Evolutionary conservation across 2,329 filamentous ascomycete species (phyloP).

Genomic region (Pseudopyricularia cyperi): DNA sequence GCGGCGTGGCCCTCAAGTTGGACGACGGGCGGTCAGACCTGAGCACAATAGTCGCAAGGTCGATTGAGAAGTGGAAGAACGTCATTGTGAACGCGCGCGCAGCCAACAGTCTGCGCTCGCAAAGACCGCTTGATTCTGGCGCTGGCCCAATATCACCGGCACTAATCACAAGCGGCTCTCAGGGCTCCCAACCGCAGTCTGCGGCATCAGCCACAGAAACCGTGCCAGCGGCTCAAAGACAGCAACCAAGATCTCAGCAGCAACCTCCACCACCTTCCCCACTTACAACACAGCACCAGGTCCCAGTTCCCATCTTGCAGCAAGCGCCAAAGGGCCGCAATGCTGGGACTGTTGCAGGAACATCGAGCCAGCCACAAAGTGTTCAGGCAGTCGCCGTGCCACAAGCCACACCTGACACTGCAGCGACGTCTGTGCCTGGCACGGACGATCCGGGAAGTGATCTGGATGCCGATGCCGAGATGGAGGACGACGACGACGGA

Average conservation of each 20-base stretch:
- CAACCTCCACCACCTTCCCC: neutral
- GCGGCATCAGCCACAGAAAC: neutral
- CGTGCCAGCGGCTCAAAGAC: neutral
- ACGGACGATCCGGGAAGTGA: conserved; percentile 11
- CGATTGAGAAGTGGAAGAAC: conserved; percentile 49
- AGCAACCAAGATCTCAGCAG: neutral
- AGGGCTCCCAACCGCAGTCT: neutral
- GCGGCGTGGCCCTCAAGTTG: conserved; percentile 29
- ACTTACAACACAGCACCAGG: neutral
- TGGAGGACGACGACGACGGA: conserved; percentile 42
- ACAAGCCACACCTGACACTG: neutral
- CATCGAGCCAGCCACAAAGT: neutral
- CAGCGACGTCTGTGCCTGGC: neutral
- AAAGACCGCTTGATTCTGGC: conserved; percentile 31
- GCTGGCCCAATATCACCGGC: conserved; percentile 2
- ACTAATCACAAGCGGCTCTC: neutral
- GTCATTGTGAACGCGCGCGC: conserved; percentile 40
- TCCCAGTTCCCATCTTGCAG: conserved; percentile 1
- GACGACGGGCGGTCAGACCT: conserved; percentile 41
- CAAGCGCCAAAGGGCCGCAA: conserved; percentile 8
- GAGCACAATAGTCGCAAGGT: conserved; percentile 34
- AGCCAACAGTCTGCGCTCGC: conserved; percentile 27
- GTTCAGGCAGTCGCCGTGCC: neutral
- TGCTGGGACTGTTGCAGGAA: conserved; percentile 4
- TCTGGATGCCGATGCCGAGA: conserved; percentile 24